Base-by-base conservation (phyloP, 2,329 filamentous ascomycete species). In the Didymella glomerata region DNA sequence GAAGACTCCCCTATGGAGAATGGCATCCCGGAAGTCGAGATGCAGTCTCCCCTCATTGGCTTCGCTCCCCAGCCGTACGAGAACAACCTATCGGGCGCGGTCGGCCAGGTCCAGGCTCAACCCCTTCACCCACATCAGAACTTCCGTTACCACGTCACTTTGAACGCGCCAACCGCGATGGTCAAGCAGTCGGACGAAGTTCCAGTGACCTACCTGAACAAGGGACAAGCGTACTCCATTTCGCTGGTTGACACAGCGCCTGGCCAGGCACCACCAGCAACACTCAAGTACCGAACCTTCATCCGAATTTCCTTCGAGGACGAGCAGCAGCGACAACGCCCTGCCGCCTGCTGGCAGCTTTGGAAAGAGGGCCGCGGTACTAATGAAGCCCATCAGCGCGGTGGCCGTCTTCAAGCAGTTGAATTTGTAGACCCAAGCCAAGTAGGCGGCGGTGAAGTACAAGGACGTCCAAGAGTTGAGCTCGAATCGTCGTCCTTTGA, bases 321-420 rank as follows among this genome's bases (percentile, higher is more conserved):
- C 63, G 93, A 97, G 62, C 90, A 96, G 74, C 95, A 98, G 76
- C 86, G 94, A 62, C 87, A 89, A 70, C 91, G 91, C 67, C 93
- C 93, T 1, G 87, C 87, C 18, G 84, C 89, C 13, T 96, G 92
- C 75, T 96, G 93, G 93, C 91, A 91, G 79, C 81, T 95, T 41
- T 96, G 92, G 95, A 98, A 98, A 75, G 95, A 98, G 79, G 94
- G 94, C 0, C 87, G 95, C 56, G 95, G 95, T n/a, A 92, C 90
- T 2, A 97, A 93, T 66, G 95, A 99, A 81, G 93, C 94, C 2
- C 94, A 98, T 71, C 93, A 97, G 75, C 85, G 94, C 67, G 94
- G 93, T 34, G 93, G 94, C 11, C 95, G 94, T 69, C 83, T 98
- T 11, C 91, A 97, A 73, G 95, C 95, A 1, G 94, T 99, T 25